Percentiles rank a stretch among this genome's conserved stretches.
These are phyloP conservation scores for Clathrospora elynae DNA, from an alignment of 2,329 filamentous ascomycete genomes.

Conservation along the genomic window DNA sequence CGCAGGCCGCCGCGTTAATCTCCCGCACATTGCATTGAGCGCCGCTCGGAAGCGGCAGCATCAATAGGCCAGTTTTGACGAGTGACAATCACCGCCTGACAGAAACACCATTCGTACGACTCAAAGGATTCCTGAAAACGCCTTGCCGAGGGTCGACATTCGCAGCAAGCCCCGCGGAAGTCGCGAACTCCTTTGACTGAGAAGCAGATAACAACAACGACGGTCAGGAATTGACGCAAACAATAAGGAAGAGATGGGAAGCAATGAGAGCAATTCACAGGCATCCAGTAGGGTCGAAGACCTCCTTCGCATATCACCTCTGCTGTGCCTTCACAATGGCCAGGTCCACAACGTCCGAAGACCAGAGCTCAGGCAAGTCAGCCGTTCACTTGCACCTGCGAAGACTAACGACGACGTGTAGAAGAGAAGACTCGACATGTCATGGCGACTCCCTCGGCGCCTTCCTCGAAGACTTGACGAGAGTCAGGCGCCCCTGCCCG, in stretches of 20 bases:
- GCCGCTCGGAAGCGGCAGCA: not conserved
- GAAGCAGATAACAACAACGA: not conserved
- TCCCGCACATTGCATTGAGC: not conserved
- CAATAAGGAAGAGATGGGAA: not conserved
- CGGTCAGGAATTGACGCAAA: not conserved
- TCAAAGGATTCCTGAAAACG: too few species aligned
- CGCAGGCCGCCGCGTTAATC: not conserved
- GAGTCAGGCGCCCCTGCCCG: slow-evolving; percentile 1
- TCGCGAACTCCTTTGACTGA: not conserved
- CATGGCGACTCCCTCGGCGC: not conserved
- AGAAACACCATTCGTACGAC: too few species aligned
- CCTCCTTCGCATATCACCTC: not conserved
- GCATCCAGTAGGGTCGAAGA: not conserved
- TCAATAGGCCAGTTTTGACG: not conserved
- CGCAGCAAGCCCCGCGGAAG: not conserved
- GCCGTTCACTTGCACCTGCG: not conserved
- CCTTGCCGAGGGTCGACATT: not conserved
- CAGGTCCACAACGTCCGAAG: not conserved
- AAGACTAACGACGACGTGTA: not conserved
- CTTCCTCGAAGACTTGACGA: slow-evolving; percentile 3
- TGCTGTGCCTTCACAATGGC: not conserved
- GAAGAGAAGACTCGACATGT: not conserved
- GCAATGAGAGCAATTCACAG: not conserved
- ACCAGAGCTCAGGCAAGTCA: not conserved
- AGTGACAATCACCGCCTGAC: not conserved